A percentile compares a stretch with the other conserved stretches of the same genome.
phyloP scores from a whole-genome alignment of 129 eudicot genomes.

The Tagetes erecta region DNA sequence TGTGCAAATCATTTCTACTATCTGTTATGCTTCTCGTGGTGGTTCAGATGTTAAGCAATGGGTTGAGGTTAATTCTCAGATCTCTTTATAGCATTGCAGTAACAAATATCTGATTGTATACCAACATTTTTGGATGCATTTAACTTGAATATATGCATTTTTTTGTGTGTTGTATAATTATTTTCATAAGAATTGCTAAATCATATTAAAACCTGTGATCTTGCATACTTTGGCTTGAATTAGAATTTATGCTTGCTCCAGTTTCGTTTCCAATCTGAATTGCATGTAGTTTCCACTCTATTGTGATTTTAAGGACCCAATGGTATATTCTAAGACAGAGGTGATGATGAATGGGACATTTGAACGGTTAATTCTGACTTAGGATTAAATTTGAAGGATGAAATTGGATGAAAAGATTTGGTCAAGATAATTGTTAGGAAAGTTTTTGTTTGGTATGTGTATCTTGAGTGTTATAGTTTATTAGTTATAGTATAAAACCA shows the following conservation, averaged over 20 bases:
- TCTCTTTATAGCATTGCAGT: neutral
- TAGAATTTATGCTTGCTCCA: neutral
- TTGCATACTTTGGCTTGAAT: neutral
- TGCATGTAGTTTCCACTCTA: neutral
- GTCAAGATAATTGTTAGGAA: neutral
- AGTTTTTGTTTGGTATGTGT: too few species aligned
- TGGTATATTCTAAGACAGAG: neutral
- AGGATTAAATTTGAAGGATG: neutral
- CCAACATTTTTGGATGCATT: slow-evolving; percentile 17
- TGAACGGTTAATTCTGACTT: neutral
- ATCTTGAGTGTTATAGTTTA: too few species aligned
- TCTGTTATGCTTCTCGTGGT: slow-evolving; percentile 38
- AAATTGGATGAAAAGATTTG: neutral
- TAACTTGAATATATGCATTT: slow-evolving; percentile 4
- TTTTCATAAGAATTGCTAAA: too few species aligned
- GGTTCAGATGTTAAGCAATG: slow-evolving; percentile 60
- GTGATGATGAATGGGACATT: too few species aligned
- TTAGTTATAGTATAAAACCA: too few species aligned
- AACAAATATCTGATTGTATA: slow-evolving; percentile 5
- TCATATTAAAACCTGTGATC: neutral
- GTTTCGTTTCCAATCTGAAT: neutral
- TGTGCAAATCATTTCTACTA: slow-evolving; percentile 59
- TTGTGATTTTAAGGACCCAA: neutral
- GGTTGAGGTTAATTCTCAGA: slow-evolving; percentile 78
- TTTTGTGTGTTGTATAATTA: neutral